Percentiles rank a stretch among this genome's conserved stretches.
phyloP scores from a whole-genome alignment of 2,329 filamentous ascomycete species.

The Xylaria multiplex region DNA sequence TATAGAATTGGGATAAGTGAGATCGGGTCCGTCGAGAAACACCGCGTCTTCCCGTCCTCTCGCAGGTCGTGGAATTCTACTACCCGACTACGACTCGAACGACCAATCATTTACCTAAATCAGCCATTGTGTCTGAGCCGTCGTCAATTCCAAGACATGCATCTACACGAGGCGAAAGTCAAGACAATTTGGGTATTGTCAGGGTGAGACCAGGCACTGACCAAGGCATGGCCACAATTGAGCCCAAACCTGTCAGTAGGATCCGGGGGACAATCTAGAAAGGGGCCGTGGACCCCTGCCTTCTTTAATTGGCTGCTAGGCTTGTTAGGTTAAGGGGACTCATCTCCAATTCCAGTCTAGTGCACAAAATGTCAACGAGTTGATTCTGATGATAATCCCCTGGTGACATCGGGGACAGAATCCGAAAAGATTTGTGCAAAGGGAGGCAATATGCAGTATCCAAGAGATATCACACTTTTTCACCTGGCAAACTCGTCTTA shows the following conservation, averaged over 20 bases:
- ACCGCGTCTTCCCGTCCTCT: neutral
- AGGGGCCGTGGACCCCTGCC: slow-evolving; percentile 28
- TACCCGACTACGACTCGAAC: slow-evolving; percentile 3
- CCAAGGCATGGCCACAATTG: neutral
- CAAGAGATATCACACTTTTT: slow-evolving; percentile 24
- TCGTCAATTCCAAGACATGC: slow-evolving; percentile 26
- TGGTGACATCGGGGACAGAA: slow-evolving; percentile 13
- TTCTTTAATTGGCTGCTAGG: slow-evolving; percentile 16
- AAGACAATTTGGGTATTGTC: slow-evolving; percentile 20
- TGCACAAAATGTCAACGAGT: neutral
- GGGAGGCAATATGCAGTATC: slow-evolving; percentile 17
- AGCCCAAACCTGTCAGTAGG: slow-evolving; percentile 8
- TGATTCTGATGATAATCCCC: neutral
- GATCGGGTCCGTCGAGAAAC: neutral
- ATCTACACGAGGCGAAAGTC: slow-evolving; percentile 17
- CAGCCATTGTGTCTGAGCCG: slow-evolving; percentile 18
- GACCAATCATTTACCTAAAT: slow-evolving; percentile 13
- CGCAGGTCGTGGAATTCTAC: slow-evolving; percentile 3
- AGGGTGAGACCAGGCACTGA: no score
- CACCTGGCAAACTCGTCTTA: slow-evolving; percentile 15
- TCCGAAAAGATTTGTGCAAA: slow-evolving; percentile 20
- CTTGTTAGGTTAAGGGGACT: slow-evolving; percentile 17
- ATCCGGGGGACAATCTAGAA: slow-evolving; percentile 27
- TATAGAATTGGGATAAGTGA: neutral
- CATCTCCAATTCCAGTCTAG: slow-evolving; percentile 26